Base-by-base conservation (phyloP, 2,329 filamentous ascomycete genomes). In the Clonostachys rosea region DNA sequence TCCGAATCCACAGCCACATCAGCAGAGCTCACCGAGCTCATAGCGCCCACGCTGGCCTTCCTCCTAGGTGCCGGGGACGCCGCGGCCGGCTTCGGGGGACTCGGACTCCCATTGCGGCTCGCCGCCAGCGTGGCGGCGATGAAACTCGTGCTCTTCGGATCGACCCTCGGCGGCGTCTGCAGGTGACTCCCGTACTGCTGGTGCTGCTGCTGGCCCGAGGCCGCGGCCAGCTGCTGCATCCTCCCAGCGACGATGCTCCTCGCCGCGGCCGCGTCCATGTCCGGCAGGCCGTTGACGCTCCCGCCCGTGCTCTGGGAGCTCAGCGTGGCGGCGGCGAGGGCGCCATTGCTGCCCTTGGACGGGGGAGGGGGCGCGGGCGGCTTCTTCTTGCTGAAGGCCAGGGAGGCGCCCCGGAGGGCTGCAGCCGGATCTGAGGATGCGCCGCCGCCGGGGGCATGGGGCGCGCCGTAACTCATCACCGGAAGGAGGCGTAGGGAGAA, bases 61-160 rank as follows among this genome's bases (percentile, higher is more conserved):
- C 60, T 64, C 51, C 46, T 56, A 5, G 53, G 60, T 10, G 24
- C 24, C 24, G 24, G 24, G 24, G 24, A 30, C 9, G 24, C 24
- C 3, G 24, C 24, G 45, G 56, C 54, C 30, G 48, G 50, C 3
- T 47, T 48, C 42, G 53, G 59, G 8, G 62, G 59, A 8, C 57
- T 63, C 11, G 70, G 66, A 48, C 69, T 74, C 24, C 68, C 72
- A 49, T 63, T 76, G 5, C 75, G 69, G 52, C 79, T 80, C 24
- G 71, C 75, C 14, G 80, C 78, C 59, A 84, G 71, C 47, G 81
- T 83, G 17, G 83, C 84, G 13, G 68, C 67, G 45, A 70, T 70
- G 49, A 69, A 65, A 79, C 85, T 69, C 6, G 82, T 74, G 42
- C 76, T 83, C 49, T 74, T 76, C 13, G 66, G 57, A 48, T 73